Evolutionary conservation across 306 rosid species (phyloP), one percentile per base, ranked within the genome.

Genomic region (Malus orientalis): DNA sequence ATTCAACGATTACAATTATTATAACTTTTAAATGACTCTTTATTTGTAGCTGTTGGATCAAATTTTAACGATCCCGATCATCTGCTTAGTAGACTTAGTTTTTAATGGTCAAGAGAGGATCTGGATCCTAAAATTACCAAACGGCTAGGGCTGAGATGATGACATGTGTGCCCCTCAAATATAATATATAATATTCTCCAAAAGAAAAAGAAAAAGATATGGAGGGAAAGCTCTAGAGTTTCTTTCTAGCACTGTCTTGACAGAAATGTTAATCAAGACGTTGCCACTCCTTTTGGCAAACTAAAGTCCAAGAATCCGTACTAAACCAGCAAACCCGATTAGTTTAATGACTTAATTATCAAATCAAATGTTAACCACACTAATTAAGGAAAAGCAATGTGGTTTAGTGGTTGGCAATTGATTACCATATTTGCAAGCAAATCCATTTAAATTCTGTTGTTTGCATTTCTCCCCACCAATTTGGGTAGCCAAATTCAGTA

Each of bases 21-120:
- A 27, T 27, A 27, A 27, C 0, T 27, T 27, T 27, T 27, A 27
- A 0, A 27, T 1, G 2, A 27, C 0, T 27, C 0, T 2, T 2
- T 27, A 2, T 27, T 27, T 2, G 3, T 27, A 27, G 0, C 29
- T 2, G 3, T 27, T 27, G 2, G 3, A 27, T 27, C 29, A 27
- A 27, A 27, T 27, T 27, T 27, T 2, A 27, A 27, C 2, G 3
- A 2, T 2, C 29, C 0, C 3, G 29, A 27, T 27, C 3, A 2
- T 27, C 3, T 27, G 3, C 29, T 27, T 2, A 27, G 3, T 2
- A 27, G 2, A 2, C 29, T 27, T 0, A 2, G 29, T 27, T 27
- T 27, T 27, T 27, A 27, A 27, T 2, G 29, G 0, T 27, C 29
- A 27, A 2, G 29, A 27, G 29, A 0, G 29, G 29, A 27, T 27